Base-by-base conservation (phyloP, 78 protist genomes). In the Dictyostelium capitatum region DNA sequence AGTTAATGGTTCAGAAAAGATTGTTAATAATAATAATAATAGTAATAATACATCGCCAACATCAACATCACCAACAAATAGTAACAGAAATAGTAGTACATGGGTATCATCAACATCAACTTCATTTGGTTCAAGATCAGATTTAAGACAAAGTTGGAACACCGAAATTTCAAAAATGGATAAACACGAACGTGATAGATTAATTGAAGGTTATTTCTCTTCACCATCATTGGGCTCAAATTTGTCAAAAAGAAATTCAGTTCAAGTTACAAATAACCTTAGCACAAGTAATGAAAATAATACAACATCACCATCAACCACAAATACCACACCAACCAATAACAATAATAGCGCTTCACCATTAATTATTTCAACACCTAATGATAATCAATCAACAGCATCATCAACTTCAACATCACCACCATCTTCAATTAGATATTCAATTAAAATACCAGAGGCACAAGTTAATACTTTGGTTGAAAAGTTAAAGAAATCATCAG, bases 401-500 rank as follows among this genome's bases (percentile, higher is more conserved):
- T 15, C 64, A 64, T 15, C 64, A 64, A 41, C 65, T 9, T 20
- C 12, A 20, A 37, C 28, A 25, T 19, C 59, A 37, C 64, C 70
- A 32, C 32, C 75, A 67, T 43, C 75, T 51, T n/a, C 78, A 46
- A 10, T n/a, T 47, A 48, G 85, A 28, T 53, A 47, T 37, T 51
- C 83, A 65, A 48, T 59, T 6, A 74, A 15, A 19, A 85, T 72
- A 9, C 80, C 78, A 56, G 93, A 87, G 28, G 56, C 23, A 11
- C 85, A 87, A 51, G 69, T 87, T 74, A 74, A 56, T 30, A 11
- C 56, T 11, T 51, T 87, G 9, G 78, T 87, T 6, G 93, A 87
- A 53, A 87, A 87, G 10, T 82, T 87, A 5, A 87, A 87, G 37
- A 87, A 87, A 70, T 57, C 53, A 9, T 77, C 80, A 28, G 91